A percentile compares a stretch with the other conserved stretches of the same genome.
Evolutionary conservation across 257 asterid genomes (phyloP).

Genomic region (Mentha longifolia): DNA sequence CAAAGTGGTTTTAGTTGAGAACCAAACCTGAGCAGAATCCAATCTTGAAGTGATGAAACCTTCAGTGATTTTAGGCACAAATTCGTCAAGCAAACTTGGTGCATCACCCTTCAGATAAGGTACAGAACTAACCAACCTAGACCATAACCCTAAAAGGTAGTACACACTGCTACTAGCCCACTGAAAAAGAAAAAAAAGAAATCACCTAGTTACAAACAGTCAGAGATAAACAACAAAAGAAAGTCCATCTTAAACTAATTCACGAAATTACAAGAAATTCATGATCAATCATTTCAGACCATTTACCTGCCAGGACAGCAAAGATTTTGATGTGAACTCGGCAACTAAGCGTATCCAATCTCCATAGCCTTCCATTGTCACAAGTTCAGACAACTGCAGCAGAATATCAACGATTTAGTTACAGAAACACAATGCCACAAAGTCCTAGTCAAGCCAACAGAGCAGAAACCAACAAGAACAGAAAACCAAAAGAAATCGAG

Average conservation of each 20-base stretch:
- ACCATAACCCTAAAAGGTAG: constrained; percentile 98
- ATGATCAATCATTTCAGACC: constrained; percentile 22
- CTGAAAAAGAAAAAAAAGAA: constrained; percentile 48
- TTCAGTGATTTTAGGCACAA: constrained; percentile 91
- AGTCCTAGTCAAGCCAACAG: constrained; percentile 10
- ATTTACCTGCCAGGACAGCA: constrained; percentile 95
- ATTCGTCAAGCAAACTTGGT: constrained; percentile 96
- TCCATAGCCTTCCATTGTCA: constrained; percentile 89
- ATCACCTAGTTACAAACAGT: constrained; percentile 27
- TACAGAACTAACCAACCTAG: constrained; percentile 94
- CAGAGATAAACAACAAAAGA: constrained; percentile 28
- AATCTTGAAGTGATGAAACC: constrained; percentile 95
- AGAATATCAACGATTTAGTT: constrained; percentile 37
- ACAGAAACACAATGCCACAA: constrained; percentile 20
- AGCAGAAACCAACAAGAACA: not conserved
- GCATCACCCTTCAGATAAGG: constrained; percentile 96
- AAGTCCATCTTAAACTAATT: constrained; percentile 19
- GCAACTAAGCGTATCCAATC: constrained; percentile 99
- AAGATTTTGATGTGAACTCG: constrained; percentile 85
- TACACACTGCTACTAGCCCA: constrained; percentile 99
- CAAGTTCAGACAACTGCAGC: constrained; percentile 90
- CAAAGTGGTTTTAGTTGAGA: constrained; percentile 21
- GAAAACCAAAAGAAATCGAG: constrained; percentile 20
- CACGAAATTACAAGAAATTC: constrained; percentile 26
- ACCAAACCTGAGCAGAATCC: constrained; percentile 89